Percentiles rank a stretch among this genome's conserved stretches.
Evolutionary conservation across 2,329 filamentous ascomycete species (phyloP).

Genomic region (Cryphonectria nitschkei): DNA sequence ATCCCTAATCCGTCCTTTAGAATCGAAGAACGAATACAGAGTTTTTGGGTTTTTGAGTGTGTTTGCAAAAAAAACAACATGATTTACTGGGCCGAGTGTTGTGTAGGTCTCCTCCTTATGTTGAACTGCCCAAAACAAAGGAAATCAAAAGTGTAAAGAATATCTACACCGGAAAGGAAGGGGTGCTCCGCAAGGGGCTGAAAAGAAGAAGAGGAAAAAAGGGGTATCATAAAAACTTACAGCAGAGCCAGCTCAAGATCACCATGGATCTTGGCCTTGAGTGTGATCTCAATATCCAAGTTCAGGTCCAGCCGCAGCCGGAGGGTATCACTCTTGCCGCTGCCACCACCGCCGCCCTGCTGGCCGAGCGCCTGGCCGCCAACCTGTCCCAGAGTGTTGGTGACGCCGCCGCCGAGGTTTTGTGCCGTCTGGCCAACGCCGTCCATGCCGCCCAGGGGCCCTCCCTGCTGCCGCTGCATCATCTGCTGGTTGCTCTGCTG

Average conservation of each 20-base stretch:
- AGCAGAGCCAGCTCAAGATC: slow-evolving; percentile 77
- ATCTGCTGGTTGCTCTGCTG: slow-evolving; percentile 34
- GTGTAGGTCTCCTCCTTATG: slow-evolving; percentile 3
- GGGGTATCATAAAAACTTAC: slow-evolving; percentile 44
- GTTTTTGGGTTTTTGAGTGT: background rate
- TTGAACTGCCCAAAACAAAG: background rate
- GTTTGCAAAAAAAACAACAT: background rate
- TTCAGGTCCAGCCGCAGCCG: slow-evolving; percentile 78
- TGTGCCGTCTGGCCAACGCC: slow-evolving; percentile 42
- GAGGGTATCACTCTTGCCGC: slow-evolving; percentile 66
- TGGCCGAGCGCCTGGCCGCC: slow-evolving; percentile 23
- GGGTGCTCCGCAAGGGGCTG: background rate
- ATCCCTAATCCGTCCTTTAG: slow-evolving; percentile 30
- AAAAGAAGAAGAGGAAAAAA: background rate
- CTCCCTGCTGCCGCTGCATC: slow-evolving; percentile 39
- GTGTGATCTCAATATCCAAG: slow-evolving; percentile 80
- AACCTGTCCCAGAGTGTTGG: slow-evolving; percentile 43
- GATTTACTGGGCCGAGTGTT: slow-evolving; percentile 2
- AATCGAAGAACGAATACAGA: slow-evolving; percentile 27
- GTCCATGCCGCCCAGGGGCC: slow-evolving; percentile 44
- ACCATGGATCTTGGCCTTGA: slow-evolving; percentile 85
- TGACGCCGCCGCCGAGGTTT: slow-evolving; percentile 46
- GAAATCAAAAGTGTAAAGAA: background rate
- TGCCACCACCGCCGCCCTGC: slow-evolving; percentile 36
- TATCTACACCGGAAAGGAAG: background rate